Base-by-base conservation (phyloP, 495 filamentous ascomycete species). In the Chaetomium cochliodes region DNA sequence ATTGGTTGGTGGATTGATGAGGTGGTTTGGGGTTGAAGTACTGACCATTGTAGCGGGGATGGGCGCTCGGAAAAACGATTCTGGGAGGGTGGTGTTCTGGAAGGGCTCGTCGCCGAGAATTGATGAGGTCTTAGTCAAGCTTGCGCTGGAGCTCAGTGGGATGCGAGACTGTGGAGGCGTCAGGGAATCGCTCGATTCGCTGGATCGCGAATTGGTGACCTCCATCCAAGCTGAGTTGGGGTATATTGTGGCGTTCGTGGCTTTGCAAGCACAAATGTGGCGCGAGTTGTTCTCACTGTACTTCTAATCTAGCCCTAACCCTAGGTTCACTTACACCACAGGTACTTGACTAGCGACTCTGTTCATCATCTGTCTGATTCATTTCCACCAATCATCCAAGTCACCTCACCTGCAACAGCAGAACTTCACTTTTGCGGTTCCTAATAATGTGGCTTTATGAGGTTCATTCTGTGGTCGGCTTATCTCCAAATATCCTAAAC, bases 41-140 rank as follows among this genome's bases (percentile, higher is more conserved):
- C 37, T 16, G 60, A 66, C 63, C 67, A 66, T 66, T 33, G 47
- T 60, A 20, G 57, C 22, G 12, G 44, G 15, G 11, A 68, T 59
- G n/a, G 63, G 33, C 5, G 58, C 58, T 47, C 55, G 60, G 5
- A 46, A 22, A 37, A 58, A 18, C 16, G 51, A 30, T 18, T 46
- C 12, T 25, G 59, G 28, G 2, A 44, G 47, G 2, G 8, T 42
- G 55, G 3, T n/a, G 16, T 58, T 58, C 23, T 37, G 23, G 20
- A 50, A 50, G 1, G 11, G 18, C 46, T 50, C 1, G 46, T 50
- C 54, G n/a, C 23, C 16, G 46, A 20, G 42, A 12, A 22, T 23
- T 41, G 22, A 16, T 11, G 30, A 57, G 5, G 30, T 26, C n/a
- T 28, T 15, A 3, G 53, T 15, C 1, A 53, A 50, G 28, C 15